Base-by-base conservation (phyloP, 2,329 filamentous ascomycete species). In the Fonsecaea pedrosoi region DNA sequence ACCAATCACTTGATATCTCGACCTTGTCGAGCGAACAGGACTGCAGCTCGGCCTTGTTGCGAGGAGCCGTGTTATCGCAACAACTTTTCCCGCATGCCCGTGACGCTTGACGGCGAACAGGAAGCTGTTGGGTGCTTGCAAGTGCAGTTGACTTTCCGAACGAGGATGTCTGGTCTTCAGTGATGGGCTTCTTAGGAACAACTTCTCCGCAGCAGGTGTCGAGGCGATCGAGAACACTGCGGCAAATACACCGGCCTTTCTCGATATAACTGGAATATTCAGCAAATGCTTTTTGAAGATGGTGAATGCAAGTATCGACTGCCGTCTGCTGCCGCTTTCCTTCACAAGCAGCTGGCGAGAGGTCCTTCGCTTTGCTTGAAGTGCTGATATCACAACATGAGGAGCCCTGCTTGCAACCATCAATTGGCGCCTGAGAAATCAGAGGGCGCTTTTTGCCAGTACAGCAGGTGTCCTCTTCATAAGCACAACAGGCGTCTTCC, bases 211-310 rank as follows among this genome's bases (percentile, higher is more conserved):
- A 42, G n/a, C 40, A 42, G n/a, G 40, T 42, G 15, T 42, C 40
- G 13, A 42, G 15, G 15, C 40, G 40, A n/a, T 42, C 40, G 13
- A 74, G 62, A 59, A 73, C 69, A 38, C 62, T 73, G 13, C 72
- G 71, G 53, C 73, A 74, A 57, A 75, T 74, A 62, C 73, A 75
- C 35, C 68, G 68, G 45, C 70, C 72, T 54, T 68, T 63, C 37
- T 73, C 70, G 10, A 75, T 69, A 67, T 73, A 74, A 9, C 64
- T 68, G 59, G 68, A 69, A 69, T 74, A 75, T 62, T 71, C 66
- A 10, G 72, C 68, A 54, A 73, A 71, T 30, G 73, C 73, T 21
- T 70, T 63, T 34, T 65, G 53, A 6, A 74, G 68, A 50, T 75
- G 73, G 40, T 37, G 66, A 61, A 58, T 68, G 67, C 73, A 75